These are phyloP conservation scores for Globisporangium spiculum DNA, from an alignment of 352 stramenopile genomes.

Conservation along the genomic window DNA sequence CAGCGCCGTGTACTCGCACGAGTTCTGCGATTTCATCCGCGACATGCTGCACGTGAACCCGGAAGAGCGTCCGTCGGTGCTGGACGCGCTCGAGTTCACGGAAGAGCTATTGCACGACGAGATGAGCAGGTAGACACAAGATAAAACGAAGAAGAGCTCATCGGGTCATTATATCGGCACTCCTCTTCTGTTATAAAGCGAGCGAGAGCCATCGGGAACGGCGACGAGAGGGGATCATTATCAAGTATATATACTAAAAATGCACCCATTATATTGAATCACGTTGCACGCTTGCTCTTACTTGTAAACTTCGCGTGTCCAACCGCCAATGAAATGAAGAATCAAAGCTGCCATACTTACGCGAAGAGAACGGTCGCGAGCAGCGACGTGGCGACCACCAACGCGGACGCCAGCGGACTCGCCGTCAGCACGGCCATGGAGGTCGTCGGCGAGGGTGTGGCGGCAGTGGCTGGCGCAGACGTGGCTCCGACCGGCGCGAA, in stretches of 20 bases:
- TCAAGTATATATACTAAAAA: slow-evolving; percentile 3
- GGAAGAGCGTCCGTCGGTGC: slow-evolving; percentile 71
- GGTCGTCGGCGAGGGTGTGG: slow-evolving; percentile 20
- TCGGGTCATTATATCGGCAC: neutral
- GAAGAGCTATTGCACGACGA: slow-evolving; percentile 74
- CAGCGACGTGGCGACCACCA: slow-evolving; percentile 26
- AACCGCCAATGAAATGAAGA: neutral
- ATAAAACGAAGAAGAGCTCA: neutral
- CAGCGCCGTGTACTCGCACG: slow-evolving; percentile 60
- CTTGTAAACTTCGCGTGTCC: neutral
- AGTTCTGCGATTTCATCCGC: slow-evolving; percentile 87
- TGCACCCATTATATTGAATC: slow-evolving; percentile 8
- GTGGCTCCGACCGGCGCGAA: slow-evolving; percentile 44
- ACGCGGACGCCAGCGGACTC: slow-evolving; percentile 16
- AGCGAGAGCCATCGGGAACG: neutral
- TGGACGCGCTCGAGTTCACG: slow-evolving; percentile 81
- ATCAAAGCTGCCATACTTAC: neutral
- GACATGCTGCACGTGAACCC: slow-evolving; percentile 86
- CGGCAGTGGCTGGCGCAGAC: slow-evolving; percentile 23
- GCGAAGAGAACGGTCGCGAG: slow-evolving; percentile 25
- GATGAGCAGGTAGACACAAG: slow-evolving; percentile 33
- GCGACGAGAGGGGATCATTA: neutral
- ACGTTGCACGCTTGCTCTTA: neutral
- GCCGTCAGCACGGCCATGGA: slow-evolving; percentile 10
- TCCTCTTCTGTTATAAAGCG: neutral